These are phyloP conservation scores for Taxawa tesnikishii DNA, from an alignment of 2,329 filamentous ascomycete species.

Conservation along the genomic window DNA sequence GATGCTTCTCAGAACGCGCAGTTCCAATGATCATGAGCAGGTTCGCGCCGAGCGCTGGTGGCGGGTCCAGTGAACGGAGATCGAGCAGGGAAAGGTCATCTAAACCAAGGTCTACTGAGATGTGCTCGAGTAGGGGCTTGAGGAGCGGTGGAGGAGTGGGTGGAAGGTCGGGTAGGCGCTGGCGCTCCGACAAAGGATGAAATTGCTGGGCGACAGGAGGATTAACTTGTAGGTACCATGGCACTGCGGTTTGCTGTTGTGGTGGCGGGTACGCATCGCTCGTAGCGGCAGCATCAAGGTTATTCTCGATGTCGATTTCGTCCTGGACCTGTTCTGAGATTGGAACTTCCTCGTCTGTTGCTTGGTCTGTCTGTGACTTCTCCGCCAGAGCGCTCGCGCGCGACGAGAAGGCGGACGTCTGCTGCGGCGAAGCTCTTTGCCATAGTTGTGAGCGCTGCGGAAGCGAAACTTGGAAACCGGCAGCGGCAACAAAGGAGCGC, in stretches of 20 bases:
- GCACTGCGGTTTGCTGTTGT: conserved; percentile 24
- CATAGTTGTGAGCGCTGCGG: not conserved
- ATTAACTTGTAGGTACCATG: conserved; percentile 81
- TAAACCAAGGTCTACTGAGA: conserved; percentile 74
- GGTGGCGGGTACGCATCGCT: not conserved
- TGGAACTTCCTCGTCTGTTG: not conserved
- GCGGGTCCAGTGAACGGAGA: conserved; percentile 70
- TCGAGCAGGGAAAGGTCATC: conserved; percentile 74
- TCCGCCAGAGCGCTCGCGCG: not conserved
- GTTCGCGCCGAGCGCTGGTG: conserved; percentile 75
- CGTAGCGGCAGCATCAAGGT: not conserved
- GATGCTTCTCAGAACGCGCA: conserved; percentile 80
- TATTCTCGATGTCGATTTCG: not conserved
- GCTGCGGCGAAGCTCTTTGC: not conserved
- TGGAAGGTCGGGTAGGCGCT: conserved; percentile 53
- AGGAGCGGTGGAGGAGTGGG: conserved; percentile 59
- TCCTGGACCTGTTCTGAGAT: not conserved
- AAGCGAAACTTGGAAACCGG: not conserved
- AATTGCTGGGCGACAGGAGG: conserved; percentile 23
- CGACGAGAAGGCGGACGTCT: not conserved
- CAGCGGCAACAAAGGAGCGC: not conserved
- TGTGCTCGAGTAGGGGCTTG: conserved; percentile 58
- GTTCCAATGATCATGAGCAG: conserved; percentile 89
- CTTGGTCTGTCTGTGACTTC: too few relatives aligned
- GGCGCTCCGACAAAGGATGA: conserved; percentile 36